These are phyloP conservation scores for Didymella lethalis DNA, from an alignment of 2,329 filamentous ascomycete species.

Conservation along the genomic window DNA sequence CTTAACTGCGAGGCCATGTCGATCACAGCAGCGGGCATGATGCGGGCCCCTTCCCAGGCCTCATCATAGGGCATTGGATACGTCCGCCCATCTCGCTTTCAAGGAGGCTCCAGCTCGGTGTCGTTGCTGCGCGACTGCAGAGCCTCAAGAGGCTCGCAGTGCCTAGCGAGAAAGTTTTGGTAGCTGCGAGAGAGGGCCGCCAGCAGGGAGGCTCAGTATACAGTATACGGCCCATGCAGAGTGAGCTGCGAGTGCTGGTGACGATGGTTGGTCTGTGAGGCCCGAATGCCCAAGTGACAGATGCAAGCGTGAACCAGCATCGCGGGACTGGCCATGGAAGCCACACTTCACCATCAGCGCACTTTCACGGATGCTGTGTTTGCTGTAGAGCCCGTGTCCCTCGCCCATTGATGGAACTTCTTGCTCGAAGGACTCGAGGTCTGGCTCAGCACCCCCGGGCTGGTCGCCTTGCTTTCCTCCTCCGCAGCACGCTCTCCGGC, in stretches of 20 bases:
- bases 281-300: constrained; percentile 45
- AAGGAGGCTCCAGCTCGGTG: constrained; percentile 6
- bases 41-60: constrained; percentile 19
- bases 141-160: constrained; percentile 3
- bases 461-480: constrained; percentile 19
- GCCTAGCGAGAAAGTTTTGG: constrained; percentile 32
- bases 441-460: constrained; percentile 7
- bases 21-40: constrained; percentile 39
- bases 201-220: constrained; percentile 26
- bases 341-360: constrained; percentile 40
- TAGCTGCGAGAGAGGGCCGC: constrained; percentile 18
- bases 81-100: constrained; percentile 22
- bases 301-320: constrained; percentile 42
- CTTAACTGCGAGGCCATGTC: constrained; percentile 43
- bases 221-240: constrained; percentile 27
- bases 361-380: constrained; percentile 20
- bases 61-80: constrained; percentile 20
- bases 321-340: constrained; percentile 42
- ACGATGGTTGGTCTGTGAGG: constrained; percentile 34
- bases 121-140: constrained; percentile 24
- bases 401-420: constrained; percentile 11
- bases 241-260: constrained; percentile 26
- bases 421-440: background rate
- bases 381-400: constrained; percentile 13
- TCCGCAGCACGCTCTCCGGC: constrained; percentile 19